A percentile compares a stretch with the other conserved stretches of the same genome.
Evolutionary conservation across 1,284 basidiomycete species (phyloP).

Genomic region (Cryptococcus wingfieldii): DNA sequence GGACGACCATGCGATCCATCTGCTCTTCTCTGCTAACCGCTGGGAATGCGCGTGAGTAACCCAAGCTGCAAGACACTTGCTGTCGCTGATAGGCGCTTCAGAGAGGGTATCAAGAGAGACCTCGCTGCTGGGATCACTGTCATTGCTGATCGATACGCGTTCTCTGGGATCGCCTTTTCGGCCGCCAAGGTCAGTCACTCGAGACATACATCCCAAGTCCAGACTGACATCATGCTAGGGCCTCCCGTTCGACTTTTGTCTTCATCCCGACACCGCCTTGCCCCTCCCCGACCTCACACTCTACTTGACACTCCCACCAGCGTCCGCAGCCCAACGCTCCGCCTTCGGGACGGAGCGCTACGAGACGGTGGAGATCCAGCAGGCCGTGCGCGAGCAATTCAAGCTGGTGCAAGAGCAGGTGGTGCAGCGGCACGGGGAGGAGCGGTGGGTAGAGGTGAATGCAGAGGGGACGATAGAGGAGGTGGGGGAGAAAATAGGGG

Average conservation of each 20-base stretch:
- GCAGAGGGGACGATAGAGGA: constrained; percentile 59
- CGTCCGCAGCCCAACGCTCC: constrained; percentile 65
- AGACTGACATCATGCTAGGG: constrained; percentile 43
- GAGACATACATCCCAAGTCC: constrained; percentile 18
- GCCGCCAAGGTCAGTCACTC: not conserved
- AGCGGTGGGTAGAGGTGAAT: constrained; percentile 62
- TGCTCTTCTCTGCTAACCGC: constrained; percentile 93
- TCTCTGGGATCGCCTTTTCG: constrained; percentile 86
- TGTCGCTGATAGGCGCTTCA: constrained; percentile 35
- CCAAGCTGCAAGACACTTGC: not conserved
- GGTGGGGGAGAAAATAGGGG: constrained; percentile 61
- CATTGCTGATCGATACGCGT: constrained; percentile 92
- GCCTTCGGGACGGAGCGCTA: constrained; percentile 90
- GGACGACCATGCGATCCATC: constrained; percentile 86
- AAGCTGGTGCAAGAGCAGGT: constrained; percentile 56
- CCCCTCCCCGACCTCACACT: constrained; percentile 84
- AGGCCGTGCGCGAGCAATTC: constrained; percentile 63
- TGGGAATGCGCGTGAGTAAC: constrained; percentile 85
- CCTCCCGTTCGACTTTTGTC: constrained; percentile 69
- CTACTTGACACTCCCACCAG: constrained; percentile 78
- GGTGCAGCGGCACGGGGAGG: constrained; percentile 27
- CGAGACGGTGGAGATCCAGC: constrained; percentile 73
- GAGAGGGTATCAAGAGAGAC: constrained; percentile 60
- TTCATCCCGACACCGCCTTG: constrained; percentile 74
- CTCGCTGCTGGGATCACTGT: constrained; percentile 67